Conservation (phyloP, 2,329 filamentous ascomycete genomes). For the Cytospora schulzeri region DNA sequence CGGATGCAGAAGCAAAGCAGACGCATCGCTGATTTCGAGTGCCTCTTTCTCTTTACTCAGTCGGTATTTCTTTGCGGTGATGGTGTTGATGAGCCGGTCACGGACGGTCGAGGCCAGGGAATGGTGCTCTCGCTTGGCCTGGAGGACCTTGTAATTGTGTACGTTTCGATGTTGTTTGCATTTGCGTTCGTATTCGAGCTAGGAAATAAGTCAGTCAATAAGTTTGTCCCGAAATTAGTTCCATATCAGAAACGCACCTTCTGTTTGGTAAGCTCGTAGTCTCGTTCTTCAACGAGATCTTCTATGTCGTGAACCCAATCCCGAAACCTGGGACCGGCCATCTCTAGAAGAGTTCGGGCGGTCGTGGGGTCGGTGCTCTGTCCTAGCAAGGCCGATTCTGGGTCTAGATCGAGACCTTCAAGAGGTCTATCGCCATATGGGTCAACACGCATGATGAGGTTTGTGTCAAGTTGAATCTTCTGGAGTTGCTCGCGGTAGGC, state of each 20-base stretch:
- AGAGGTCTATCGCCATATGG: slow-evolving; percentile 64
- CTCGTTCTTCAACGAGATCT: slow-evolving; percentile 82
- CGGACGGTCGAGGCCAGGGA: slow-evolving; percentile 62
- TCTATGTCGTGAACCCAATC: slow-evolving; percentile 87
- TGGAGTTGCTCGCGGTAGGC: slow-evolving; percentile 89
- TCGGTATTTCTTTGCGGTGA: slow-evolving; percentile 65
- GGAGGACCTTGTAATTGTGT: slow-evolving; percentile 62
- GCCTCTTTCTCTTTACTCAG: slow-evolving; percentile 68
- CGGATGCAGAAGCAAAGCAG: slow-evolving; percentile 65
- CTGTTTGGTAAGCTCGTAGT: slow-evolving; percentile 78
- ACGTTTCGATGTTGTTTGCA: slow-evolving; percentile 61
- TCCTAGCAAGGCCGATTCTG: slow-evolving; percentile 31
- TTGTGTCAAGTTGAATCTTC: slow-evolving; percentile 89
- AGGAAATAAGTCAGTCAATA: slow-evolving; percentile 15
- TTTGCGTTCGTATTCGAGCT: slow-evolving; percentile 67
- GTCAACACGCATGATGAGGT: slow-evolving; percentile 80
- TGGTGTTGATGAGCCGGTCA: slow-evolving; percentile 67
- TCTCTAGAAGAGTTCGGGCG: slow-evolving; percentile 63
- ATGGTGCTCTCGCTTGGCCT: slow-evolving; percentile 63
- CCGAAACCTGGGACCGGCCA: slow-evolving; percentile 82
- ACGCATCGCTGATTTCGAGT: slow-evolving; percentile 67
- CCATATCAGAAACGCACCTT: slow-evolving; percentile 60
- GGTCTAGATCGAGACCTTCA: slow-evolving; percentile 42
- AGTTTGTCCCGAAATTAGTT: not conserved
- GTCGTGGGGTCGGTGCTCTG: slow-evolving; percentile 42